Evolutionary conservation across 495 filamentous ascomycete species (phyloP).

Genomic region (Penicillium samsonianum): DNA sequence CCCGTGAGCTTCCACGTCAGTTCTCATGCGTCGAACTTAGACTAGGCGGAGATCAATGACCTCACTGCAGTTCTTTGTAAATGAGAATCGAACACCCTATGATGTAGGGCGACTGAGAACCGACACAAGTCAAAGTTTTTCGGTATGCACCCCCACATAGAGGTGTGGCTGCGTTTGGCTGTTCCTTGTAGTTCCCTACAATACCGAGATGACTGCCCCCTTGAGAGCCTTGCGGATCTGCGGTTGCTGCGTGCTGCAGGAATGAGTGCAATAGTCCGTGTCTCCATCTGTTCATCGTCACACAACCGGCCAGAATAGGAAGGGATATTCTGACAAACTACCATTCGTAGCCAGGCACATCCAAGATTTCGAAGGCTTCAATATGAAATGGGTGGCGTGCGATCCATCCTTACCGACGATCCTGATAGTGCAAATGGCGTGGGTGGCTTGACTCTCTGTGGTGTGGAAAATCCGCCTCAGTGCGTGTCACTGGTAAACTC

Average conservation of each 20-base stretch:
- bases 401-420: constrained; percentile 7
- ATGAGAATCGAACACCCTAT: neutral
- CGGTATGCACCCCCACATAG: neutral
- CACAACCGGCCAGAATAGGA: neutral
- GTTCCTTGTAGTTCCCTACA: neutral
- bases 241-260: neutral
- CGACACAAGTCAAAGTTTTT: neutral
- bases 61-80: neutral
- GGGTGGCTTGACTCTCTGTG: neutral
- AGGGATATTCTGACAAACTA: constrained; percentile 1
- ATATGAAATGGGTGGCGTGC: neutral
- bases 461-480: neutral
- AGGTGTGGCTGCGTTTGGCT: constrained; percentile 3
- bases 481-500: constrained; percentile 1
- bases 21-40: neutral
- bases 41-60: neutral
- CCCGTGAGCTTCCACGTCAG: too few relatives aligned
- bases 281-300: neutral
- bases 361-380: neutral
- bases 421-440: constrained; percentile 4
- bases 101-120: neutral
- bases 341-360: neutral
- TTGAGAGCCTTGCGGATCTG: neutral
- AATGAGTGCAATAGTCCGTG: neutral
- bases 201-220: neutral